These are phyloP conservation scores for Colletotrichum trifolii DNA, from an alignment of 2,329 filamentous ascomycete genomes.

Conservation along the genomic window DNA sequence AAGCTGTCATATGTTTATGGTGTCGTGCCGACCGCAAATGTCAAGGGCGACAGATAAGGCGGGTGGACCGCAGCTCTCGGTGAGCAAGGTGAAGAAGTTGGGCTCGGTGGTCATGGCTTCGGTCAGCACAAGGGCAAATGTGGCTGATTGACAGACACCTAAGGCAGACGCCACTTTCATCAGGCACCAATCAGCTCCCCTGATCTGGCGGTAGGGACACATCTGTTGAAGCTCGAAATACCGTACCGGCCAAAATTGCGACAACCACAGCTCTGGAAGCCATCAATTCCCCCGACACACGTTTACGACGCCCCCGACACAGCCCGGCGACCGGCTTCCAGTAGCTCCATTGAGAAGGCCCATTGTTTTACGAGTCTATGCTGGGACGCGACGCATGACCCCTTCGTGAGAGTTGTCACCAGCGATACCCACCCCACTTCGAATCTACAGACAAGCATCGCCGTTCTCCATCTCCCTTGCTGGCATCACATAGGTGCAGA, in stretches of 20 bases:
- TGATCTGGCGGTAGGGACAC: constrained; percentile 37
- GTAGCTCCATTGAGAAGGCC: constrained; percentile 9
- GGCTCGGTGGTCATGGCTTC: background rate
- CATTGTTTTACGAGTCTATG: background rate
- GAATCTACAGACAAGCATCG: constrained; percentile 31
- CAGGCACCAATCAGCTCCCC: constrained; percentile 35
- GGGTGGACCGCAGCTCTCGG: background rate
- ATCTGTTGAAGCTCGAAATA: constrained; percentile 39
- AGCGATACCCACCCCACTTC: constrained; percentile 34
- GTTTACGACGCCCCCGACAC: constrained; percentile 17
- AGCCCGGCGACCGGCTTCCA: constrained; percentile 35
- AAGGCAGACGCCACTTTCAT: constrained; percentile 31
- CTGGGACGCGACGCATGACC: constrained; percentile 26
- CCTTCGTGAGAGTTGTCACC: constrained; percentile 10
- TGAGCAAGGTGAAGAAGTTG: background rate
- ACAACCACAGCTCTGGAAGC: constrained; percentile 38
- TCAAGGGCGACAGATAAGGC: background rate
- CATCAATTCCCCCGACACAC: constrained; percentile 34
- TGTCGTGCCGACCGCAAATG: too few species aligned
- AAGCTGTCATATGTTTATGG: too few species aligned
- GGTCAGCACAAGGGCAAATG: background rate
- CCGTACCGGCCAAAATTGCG: constrained; percentile 37
- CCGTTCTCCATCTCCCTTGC: constrained; percentile 30
- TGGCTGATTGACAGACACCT: constrained; percentile 13
- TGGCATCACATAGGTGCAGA: constrained; percentile 18